A percentile compares a stretch with the other conserved stretches of the same genome.
These are phyloP conservation scores for Erodium texanum DNA, from an alignment of 441 rosid species.

Conservation along the genomic window DNA sequence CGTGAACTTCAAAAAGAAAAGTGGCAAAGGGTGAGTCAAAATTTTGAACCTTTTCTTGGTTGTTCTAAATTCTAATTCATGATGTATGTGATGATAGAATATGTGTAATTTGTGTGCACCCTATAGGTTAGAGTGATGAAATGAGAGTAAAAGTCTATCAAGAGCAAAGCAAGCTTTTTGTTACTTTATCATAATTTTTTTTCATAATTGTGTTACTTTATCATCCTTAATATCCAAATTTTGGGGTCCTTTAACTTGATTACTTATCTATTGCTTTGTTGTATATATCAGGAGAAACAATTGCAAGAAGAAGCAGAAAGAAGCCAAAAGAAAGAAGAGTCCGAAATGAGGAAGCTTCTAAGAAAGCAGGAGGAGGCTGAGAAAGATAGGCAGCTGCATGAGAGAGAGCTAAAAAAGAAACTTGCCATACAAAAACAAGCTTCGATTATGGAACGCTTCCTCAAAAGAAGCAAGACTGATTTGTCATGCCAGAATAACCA, in stretches of 20 bases:
- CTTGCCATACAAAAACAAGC: constrained; percentile 66
- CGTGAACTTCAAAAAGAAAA: constrained; percentile 54
- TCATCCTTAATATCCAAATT: no score
- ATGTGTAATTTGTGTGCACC: no score
- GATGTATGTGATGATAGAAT: no score
- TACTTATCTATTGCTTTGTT: no score
- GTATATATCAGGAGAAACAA: constrained; percentile 55
- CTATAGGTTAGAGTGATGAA: no score
- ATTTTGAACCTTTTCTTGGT: background rate
- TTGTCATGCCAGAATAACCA: constrained; percentile 27
- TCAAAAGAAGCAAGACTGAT: constrained; percentile 44
- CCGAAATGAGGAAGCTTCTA: constrained; percentile 45
- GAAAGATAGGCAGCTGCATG: constrained; percentile 51
- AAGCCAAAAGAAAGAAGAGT: constrained; percentile 52
- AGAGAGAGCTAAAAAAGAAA: constrained; percentile 62
- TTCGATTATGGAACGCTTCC: constrained; percentile 79
- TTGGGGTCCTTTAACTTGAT: no score
- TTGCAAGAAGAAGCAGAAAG: constrained; percentile 54
- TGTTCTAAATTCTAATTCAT: background rate
- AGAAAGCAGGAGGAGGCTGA: constrained; percentile 71
- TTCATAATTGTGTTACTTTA: no score
- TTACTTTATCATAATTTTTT: no score
- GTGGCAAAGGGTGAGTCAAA: constrained; percentile 41
- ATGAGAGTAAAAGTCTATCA: no score
- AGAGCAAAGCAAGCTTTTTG: no score